phyloP scores from a whole-genome alignment of 1,284 basidiomycete genomes.

The Pseudomicrostroma phylloplanum region DNA sequence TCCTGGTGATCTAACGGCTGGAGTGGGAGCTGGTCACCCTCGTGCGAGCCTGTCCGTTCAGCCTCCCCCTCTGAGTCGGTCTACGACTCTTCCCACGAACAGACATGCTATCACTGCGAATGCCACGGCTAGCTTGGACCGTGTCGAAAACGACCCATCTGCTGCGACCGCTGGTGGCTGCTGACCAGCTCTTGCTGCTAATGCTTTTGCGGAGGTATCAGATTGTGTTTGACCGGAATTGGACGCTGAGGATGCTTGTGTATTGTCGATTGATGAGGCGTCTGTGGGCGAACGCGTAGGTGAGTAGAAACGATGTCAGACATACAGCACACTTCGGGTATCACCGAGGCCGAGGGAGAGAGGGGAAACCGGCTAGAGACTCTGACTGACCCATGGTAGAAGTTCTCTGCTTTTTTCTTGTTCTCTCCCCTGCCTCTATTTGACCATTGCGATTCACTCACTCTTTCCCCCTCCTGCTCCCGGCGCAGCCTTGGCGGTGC shows the following conservation, averaged over 20 bases:
- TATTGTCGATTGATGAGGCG: background rate
- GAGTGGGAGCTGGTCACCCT: too few species aligned
- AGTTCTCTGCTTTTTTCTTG: background rate
- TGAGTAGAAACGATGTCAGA: background rate
- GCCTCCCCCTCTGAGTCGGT: too few species aligned
- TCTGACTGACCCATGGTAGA: background rate
- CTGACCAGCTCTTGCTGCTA: background rate
- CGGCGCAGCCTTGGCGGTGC: background rate
- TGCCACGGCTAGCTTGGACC: slow-evolving; percentile 7
- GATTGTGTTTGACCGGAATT: background rate
- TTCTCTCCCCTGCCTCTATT: background rate
- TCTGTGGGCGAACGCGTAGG: background rate
- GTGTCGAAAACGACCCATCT: background rate
- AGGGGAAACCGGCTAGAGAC: background rate
- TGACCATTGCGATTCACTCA: background rate
- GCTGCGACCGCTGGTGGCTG: background rate
- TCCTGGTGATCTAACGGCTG: too few species aligned
- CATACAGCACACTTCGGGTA: background rate
- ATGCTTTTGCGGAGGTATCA: background rate
- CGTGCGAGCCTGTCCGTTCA: too few species aligned
- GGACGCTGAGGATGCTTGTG: background rate
- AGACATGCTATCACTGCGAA: slow-evolving; percentile 12
- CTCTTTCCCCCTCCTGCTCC: background rate
- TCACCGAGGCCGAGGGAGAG: too few species aligned
- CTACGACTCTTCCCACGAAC: slow-evolving; percentile 4